Conservation (phyloP, 1,139 yeast species). For the Protomyces inundatus region DNA sequence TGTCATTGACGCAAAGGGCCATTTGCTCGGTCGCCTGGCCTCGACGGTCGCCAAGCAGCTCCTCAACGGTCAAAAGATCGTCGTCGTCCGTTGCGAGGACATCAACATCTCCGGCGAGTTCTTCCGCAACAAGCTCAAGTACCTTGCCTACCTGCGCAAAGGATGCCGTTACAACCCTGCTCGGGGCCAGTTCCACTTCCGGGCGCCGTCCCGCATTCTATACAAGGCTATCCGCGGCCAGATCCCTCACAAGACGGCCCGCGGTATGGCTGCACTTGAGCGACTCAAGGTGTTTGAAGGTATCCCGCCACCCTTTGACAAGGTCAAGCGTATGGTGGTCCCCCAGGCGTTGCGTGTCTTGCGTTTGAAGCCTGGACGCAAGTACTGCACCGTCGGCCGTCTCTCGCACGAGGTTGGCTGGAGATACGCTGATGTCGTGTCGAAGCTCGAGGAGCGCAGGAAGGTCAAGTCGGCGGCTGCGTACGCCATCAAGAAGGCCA, state of each 20-base stretch:
- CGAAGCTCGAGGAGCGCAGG: constrained; percentile 98
- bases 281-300: constrained; percentile 99
- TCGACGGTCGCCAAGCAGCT: constrained; percentile 97
- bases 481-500: constrained; percentile 98
- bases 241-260: constrained; percentile 99
- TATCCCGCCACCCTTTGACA: constrained; percentile 99
- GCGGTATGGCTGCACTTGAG: constrained; percentile 99
- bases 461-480: constrained; percentile 98
- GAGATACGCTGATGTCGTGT: constrained; percentile 98
- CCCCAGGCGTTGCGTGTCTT: constrained; percentile 99
- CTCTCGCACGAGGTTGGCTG: constrained; percentile 91
- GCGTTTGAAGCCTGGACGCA: constrained; percentile 99
- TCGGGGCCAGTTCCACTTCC: constrained; percentile 99
- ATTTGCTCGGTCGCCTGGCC: constrained; percentile 99
- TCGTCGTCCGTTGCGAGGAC: constrained; percentile 92
- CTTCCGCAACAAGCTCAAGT: constrained; percentile 96
- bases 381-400: constrained; percentile 97
- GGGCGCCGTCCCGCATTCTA: constrained; percentile 99
- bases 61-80: constrained; percentile 96
- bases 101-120: constrained; percentile 98
- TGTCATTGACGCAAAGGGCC: constrained; percentile 50
- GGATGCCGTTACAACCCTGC: constrained; percentile 97
- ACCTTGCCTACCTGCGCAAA: constrained; percentile 99
- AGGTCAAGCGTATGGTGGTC: constrained; percentile 99
- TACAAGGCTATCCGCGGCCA: constrained; percentile 99